Base-by-base conservation (phyloP, 2,329 filamentous ascomycete genomes). In the Dichotomopilus funicola region DNA sequence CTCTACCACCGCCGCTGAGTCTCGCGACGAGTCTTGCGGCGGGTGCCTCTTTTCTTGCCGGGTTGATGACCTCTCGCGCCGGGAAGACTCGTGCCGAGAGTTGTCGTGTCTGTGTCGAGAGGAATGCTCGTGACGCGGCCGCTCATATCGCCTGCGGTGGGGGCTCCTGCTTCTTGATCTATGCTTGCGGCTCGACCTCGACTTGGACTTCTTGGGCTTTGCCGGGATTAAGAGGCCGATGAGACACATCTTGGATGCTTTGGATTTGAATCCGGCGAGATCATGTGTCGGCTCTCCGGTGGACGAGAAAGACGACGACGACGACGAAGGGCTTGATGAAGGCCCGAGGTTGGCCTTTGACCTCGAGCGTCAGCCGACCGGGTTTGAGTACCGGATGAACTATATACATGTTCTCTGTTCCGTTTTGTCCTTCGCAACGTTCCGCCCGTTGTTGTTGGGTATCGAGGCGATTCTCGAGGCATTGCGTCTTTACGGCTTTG, bases 191-290 rank as follows among this genome's bases (percentile, higher is more conserved):
- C 41, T 31, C 38, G 38, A 27, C 19, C 19, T 27, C 3, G 19
- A 27, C 19, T 27, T 27, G 19, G 19, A 11, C 8, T 51, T 51
- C 51, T 49, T 46, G 38, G 38, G 44, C 19, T 35, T 45, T 10
- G 57, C 12, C 12, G 59, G 53, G 4, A 61, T 35, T n/a, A 61
- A 19, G 12, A 59, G 49, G 12, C 59, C 58, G 47, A 60, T 51
- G 2, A 60, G 42, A 35, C 58, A 60, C 58, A 60, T 60, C n/a
- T 31, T 53, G 11, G 19, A 27, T 27, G 19, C 19, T 27, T 27
- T 27, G 19, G 19, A 27, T 27, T 27, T 27, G 19, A 3, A 27
- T 27, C 19, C 19, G 19, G 19, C 19, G 19, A 27, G 19, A 27
- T 27, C 19, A 27, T 27, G 19, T 27, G 19, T 27, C 19, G 19